Evolutionary conservation across 768 basidiomycete species (phyloP).

Genomic region (Lactarius trivialis): DNA sequence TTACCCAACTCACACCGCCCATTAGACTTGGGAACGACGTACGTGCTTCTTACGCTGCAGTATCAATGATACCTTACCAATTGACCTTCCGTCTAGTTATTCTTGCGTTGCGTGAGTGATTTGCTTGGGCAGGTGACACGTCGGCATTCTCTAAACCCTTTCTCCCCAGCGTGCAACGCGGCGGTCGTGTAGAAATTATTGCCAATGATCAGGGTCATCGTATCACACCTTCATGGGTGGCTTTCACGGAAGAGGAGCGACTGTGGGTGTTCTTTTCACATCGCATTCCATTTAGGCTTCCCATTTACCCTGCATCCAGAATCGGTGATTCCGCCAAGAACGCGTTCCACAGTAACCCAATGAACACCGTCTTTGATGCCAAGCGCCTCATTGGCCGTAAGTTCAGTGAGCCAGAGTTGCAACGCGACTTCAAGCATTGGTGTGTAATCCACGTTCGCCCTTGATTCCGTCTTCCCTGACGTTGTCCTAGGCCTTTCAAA

Average conservation of each 20-base stretch:
- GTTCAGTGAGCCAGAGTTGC: conserved; percentile 71
- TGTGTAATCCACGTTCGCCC: not conserved
- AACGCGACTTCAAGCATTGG: conserved; percentile 86
- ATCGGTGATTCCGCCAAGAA: conserved; percentile 98
- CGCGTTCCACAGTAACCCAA: conserved; percentile 83
- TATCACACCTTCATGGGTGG: conserved; percentile 58
- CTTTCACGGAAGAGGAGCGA: conserved; percentile 53
- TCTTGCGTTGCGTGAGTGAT: conserved; percentile 85
- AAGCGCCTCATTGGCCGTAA: conserved; percentile 92
- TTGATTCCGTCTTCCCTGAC: not conserved
- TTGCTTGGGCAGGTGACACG: conserved; percentile 32
- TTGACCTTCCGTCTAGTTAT: conserved; percentile 48
- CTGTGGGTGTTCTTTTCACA: conserved; percentile 30
- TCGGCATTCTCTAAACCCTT: conserved; percentile 6
- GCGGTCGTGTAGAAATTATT: conserved; percentile 54
- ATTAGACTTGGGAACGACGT: conserved; percentile 89
- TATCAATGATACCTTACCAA: conserved; percentile 22
- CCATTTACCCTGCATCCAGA: conserved; percentile 25
- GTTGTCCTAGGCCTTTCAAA: conserved; percentile 53
- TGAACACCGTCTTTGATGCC: conserved; percentile 94
- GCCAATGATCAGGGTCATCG: conserved; percentile 52
- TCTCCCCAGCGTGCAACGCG: conserved; percentile 30
- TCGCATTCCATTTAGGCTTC: not conserved
- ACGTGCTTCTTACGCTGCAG: conserved; percentile 26
- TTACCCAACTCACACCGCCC: conserved; percentile 17